A percentile compares a stretch with the other conserved stretches of the same genome.
phyloP scores from a whole-genome alignment of 1,139 yeast genomes.

The Magnusiomyces magnusii region DNA sequence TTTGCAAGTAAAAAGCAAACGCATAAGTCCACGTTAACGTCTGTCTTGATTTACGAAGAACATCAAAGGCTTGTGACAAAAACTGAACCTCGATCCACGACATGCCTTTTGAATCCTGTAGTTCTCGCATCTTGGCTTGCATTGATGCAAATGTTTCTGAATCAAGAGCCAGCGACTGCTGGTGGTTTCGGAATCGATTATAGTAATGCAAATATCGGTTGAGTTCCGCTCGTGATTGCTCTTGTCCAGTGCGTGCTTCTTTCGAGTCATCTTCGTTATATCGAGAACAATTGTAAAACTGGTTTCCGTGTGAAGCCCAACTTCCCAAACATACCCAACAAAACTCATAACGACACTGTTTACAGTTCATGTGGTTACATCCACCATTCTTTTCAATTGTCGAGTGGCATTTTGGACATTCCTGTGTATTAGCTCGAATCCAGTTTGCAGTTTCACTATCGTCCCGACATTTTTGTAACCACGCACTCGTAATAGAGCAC shows the following conservation, averaged over 20 bases:
- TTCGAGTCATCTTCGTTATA: conserved; percentile 41
- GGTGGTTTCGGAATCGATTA: conserved; percentile 69
- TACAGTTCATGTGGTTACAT: conserved; percentile 92
- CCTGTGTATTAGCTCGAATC: conserved; percentile 82
- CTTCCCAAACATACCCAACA: conserved; percentile 88
- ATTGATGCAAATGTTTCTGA: conserved; percentile 53
- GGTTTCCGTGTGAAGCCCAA: conserved; percentile 68
- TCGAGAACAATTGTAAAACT: conserved; percentile 60
- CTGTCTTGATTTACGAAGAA: conserved; percentile 61
- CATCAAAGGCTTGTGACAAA: conserved; percentile 61
- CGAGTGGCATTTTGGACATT: conserved; percentile 62
- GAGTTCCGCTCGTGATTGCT: conserved; percentile 38
- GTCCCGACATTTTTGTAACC: conserved; percentile 77
- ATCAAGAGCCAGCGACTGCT: conserved; percentile 71
- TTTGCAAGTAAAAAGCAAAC: conserved; percentile 59
- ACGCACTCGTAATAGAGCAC: conserved; percentile 57
- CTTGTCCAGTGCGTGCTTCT: conserved; percentile 32
- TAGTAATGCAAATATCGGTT: conserved; percentile 71
- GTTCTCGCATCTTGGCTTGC: conserved; percentile 53
- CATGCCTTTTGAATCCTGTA: conserved; percentile 57
- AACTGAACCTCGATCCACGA: conserved; percentile 93
- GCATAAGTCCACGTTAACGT: conserved; percentile 91
- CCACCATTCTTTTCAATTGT: conserved; percentile 81
- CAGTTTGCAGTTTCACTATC: conserved; percentile 87
- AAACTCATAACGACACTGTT: conserved; percentile 67